Conservation (phyloP, 2,329 filamentous ascomycete species). For the Diaporthe capsici region DNA sequence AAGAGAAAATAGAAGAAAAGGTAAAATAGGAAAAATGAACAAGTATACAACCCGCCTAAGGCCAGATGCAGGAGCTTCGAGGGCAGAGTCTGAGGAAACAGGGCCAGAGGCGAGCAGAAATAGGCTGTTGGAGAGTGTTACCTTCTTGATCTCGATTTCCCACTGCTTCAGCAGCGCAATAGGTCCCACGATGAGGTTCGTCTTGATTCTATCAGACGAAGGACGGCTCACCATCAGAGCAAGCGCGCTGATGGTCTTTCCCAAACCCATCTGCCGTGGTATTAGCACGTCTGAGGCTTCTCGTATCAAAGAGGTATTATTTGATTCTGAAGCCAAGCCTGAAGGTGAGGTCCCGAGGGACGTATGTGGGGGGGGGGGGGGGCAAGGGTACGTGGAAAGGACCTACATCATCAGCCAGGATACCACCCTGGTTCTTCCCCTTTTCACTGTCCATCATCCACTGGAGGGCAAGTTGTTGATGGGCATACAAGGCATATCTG, state of each 20-base stretch:
- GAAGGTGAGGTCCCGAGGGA: not conserved
- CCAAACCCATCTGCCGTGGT: conserved; percentile 75
- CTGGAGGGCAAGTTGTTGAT: conserved; percentile 83
- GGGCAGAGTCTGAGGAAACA: not conserved
- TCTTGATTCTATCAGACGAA: conserved; percentile 72
- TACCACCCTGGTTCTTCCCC: conserved; percentile 82
- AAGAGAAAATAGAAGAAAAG: not conserved
- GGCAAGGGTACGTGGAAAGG: not conserved
- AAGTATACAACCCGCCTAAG: not conserved
- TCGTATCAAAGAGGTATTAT: no score
- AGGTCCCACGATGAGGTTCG: conserved; percentile 86
- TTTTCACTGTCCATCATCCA: conserved; percentile 85
- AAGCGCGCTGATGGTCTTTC: conserved; percentile 87
- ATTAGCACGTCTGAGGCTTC: not conserved
- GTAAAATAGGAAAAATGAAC: no score
- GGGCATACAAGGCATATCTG: conserved; percentile 79
- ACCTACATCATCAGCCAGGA: conserved; percentile 76
- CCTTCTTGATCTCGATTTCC: conserved; percentile 80
- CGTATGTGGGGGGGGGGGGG: no score
- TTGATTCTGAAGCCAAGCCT: not conserved
- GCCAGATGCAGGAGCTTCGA: not conserved
- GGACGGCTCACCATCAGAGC: conserved; percentile 80
- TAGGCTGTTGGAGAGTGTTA: not conserved
- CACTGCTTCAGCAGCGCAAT: conserved; percentile 87
- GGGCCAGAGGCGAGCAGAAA: not conserved